Percentiles rank a stretch among this genome's conserved stretches.
Evolutionary conservation across 1,139 yeast genomes (phyloP).

Genomic region (Spencermartinsiella ligniputridi): DNA sequence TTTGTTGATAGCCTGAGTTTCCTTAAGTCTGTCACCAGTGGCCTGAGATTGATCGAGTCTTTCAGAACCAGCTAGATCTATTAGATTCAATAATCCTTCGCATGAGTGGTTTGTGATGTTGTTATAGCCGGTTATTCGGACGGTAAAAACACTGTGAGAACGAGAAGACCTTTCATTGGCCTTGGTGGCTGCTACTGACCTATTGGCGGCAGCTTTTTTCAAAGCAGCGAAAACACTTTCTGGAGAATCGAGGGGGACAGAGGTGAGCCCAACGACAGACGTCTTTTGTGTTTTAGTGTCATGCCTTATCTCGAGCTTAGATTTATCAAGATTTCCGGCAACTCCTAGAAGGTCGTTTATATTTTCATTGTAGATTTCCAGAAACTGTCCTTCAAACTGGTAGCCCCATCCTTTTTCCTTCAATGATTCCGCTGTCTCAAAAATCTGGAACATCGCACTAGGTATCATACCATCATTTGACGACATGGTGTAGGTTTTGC

Average conservation of each 20-base stretch:
- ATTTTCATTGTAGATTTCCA: constrained; percentile 85
- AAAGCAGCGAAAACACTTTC: constrained; percentile 51
- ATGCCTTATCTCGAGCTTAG: constrained; percentile 69
- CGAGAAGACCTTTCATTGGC: constrained; percentile 77
- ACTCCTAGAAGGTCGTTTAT: constrained; percentile 60
- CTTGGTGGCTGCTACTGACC: constrained; percentile 74
- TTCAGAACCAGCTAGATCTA: constrained; percentile 90
- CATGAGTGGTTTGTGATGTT: constrained; percentile 45
- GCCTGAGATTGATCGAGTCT: constrained; percentile 64
- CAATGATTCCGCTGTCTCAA: constrained; percentile 50
- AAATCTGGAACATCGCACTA: constrained; percentile 67
- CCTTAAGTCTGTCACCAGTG: constrained; percentile 74
- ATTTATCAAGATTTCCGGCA: constrained; percentile 11
- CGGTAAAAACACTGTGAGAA: constrained; percentile 68
- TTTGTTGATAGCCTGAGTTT: constrained; percentile 86
- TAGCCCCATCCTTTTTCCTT: constrained; percentile 63
- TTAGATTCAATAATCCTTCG: constrained; percentile 64
- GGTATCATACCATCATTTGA: constrained; percentile 78
- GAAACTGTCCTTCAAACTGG: constrained; percentile 65
- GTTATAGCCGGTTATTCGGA: constrained; percentile 57
- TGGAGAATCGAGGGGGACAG: constrained; percentile 45
- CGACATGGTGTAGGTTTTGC: constrained; percentile 86
- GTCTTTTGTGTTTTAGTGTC: constrained; percentile 53
- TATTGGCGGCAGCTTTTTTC: constrained; percentile 49
- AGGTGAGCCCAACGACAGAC: constrained; percentile 54